Percentiles rank a stretch among this genome's conserved stretches.
Evolutionary conservation across 352 stramenopile genomes (phyloP).

Genomic region (Globisporangium radiosum): DNA sequence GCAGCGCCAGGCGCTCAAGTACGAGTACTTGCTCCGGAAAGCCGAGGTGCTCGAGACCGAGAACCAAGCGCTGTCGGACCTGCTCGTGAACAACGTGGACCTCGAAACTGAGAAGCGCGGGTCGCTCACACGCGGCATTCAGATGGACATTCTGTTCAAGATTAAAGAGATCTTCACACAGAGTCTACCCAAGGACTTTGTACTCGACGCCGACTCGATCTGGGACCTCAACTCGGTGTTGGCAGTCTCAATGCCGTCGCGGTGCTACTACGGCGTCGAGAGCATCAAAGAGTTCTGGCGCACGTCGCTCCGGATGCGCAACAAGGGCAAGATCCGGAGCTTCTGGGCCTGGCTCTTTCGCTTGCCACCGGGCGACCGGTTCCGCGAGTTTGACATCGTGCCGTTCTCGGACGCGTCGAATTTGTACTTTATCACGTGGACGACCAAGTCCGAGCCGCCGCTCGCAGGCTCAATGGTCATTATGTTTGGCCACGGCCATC

Average conservation of each 20-base stretch:
- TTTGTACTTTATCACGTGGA: conserved; percentile 82
- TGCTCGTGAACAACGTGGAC: conserved; percentile 68
- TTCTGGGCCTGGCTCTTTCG: conserved; percentile 85
- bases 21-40: conserved; percentile 74
- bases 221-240: conserved; percentile 83
- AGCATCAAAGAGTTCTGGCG: conserved; percentile 86
- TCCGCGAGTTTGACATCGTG: conserved; percentile 69
- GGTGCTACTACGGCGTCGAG: conserved; percentile 82
- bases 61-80: conserved; percentile 65
- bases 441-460: conserved; percentile 69
- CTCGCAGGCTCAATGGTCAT: conserved; percentile 76
- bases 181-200: conserved; percentile 79
- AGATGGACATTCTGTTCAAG: conserved; percentile 85
- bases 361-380: conserved; percentile 63
- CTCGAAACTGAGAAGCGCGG: conserved; percentile 45
- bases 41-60: conserved; percentile 56
- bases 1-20: conserved; percentile 73
- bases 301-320: conserved; percentile 78
- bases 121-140: conserved; percentile 70
- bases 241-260: conserved; percentile 78
- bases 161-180: conserved; percentile 87
- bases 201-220: conserved; percentile 77
- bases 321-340: conserved; percentile 84
- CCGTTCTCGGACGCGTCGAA: conserved; percentile 67
- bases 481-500: conserved; percentile 79